phyloP scores from a whole-genome alignment of 2,329 filamentous ascomycete genomes.

The Claviceps capensis region DNA sequence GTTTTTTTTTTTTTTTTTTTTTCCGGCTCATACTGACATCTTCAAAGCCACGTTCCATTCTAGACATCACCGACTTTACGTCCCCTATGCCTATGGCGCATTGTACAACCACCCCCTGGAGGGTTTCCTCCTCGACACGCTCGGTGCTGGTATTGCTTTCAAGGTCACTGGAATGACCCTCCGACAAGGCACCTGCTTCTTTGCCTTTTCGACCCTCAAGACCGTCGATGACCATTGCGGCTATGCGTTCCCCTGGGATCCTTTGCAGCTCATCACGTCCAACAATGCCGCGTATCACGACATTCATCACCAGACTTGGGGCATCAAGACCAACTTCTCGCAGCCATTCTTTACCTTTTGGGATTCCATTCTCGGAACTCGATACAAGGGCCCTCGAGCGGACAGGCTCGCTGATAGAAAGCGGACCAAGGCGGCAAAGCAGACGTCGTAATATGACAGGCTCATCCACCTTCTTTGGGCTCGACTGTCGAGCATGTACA shows the following conservation, averaged over 20 bases:
- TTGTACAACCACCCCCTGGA: constrained; percentile 95
- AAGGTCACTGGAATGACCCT: constrained; percentile 70
- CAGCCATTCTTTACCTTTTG: constrained; percentile 94
- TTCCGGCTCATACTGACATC: constrained; percentile 6
- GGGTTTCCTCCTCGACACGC: constrained; percentile 83
- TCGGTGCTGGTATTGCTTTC: constrained; percentile 75
- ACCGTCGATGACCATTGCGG: constrained; percentile 97
- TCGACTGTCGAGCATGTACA: not conserved
- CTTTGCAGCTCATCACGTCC: constrained; percentile 76
- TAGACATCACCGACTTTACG: constrained; percentile 90
- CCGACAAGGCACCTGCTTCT: constrained; percentile 81
- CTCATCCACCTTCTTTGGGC: not conserved
- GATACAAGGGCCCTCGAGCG: constrained; percentile 55
- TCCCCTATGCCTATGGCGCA: constrained; percentile 92
- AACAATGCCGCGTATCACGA: constrained; percentile 97
- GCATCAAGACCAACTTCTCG: constrained; percentile 89
- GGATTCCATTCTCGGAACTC: constrained; percentile 71
- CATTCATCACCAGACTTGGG: constrained; percentile 97
- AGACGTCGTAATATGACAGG: constrained; percentile 6
- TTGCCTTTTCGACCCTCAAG: constrained; percentile 80
- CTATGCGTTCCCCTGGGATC: constrained; percentile 91
- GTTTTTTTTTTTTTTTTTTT: constrained; percentile 11
- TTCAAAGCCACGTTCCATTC: constrained; percentile 71
- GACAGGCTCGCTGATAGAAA: constrained; percentile 27
- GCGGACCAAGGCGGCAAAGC: constrained; percentile 13